phyloP scores from a whole-genome alignment of 495 filamentous ascomycete genomes.

The Antarctomyces pellizariae region DNA sequence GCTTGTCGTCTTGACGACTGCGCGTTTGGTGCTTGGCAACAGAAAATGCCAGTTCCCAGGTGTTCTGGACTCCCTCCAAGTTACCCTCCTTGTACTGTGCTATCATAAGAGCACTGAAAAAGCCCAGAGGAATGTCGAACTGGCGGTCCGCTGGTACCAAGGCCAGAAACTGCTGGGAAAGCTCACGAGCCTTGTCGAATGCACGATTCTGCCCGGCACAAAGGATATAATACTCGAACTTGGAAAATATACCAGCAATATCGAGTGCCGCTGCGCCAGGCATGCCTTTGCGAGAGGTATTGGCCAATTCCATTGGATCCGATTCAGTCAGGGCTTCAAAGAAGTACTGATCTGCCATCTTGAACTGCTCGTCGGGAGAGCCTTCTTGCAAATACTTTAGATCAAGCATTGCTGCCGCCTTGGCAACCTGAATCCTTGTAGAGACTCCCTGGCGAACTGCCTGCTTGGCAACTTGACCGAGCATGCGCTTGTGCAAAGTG shows the following conservation, averaged over 20 bases:
- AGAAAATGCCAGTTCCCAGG: constrained; percentile 36
- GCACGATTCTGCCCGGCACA: constrained; percentile 33
- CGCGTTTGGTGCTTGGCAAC: constrained; percentile 24
- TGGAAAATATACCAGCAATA: constrained; percentile 3
- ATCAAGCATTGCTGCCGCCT: constrained; percentile 8
- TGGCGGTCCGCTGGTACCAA: constrained; percentile 13
- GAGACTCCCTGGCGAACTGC: constrained; percentile 18
- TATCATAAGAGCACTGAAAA: constrained; percentile 43
- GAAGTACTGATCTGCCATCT: constrained; percentile 19
- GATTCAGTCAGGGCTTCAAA: constrained; percentile 12
- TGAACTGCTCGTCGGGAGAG: constrained; percentile 5
- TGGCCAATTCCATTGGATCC: constrained; percentile 12
- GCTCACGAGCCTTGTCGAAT: constrained; percentile 25
- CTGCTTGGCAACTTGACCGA: constrained; percentile 18
- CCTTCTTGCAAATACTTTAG: constrained; percentile 6
- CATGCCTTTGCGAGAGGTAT: constrained; percentile 6
- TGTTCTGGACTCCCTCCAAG: constrained; percentile 32
- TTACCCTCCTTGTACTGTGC: constrained; percentile 29
- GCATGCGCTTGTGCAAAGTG: constrained; percentile 27
- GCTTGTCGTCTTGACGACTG: constrained; percentile 7
- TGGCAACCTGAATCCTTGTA: constrained; percentile 24
- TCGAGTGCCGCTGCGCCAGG: constrained; percentile 2
- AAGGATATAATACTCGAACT: constrained; percentile 5
- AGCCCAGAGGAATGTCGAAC: constrained; percentile 23
- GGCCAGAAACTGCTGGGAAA: constrained; percentile 29